Percentiles rank a stretch among this genome's conserved stretches.
These are phyloP conservation scores for Cladosporium sp. DNA, from an alignment of 2,329 filamentous ascomycete genomes.

Conservation along the genomic window DNA sequence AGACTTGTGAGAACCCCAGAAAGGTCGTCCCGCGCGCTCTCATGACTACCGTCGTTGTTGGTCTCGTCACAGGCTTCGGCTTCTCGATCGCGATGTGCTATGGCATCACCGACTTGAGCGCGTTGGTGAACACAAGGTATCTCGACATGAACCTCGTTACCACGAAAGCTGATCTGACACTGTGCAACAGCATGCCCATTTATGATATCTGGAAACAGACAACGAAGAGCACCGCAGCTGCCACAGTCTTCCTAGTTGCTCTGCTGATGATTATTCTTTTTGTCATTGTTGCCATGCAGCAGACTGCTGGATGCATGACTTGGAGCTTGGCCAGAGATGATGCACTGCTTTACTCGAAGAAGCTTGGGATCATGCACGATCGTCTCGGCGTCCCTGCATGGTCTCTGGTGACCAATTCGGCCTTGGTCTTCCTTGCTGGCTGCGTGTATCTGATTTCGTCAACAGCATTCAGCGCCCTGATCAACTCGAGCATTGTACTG, in stretches of 20 bases:
- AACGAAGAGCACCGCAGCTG: neutral
- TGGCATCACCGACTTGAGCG: constrained; percentile 5
- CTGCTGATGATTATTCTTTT: neutral
- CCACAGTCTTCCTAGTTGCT: neutral
- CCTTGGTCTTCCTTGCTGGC: constrained; percentile 45
- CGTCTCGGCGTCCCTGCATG: constrained; percentile 57
- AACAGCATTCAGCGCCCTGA: constrained; percentile 37
- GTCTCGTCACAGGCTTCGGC: constrained; percentile 37
- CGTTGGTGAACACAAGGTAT: neutral
- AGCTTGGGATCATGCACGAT: constrained; percentile 53
- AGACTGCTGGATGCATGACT: constrained; percentile 43
- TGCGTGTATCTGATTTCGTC: constrained; percentile 25
- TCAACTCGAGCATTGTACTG: constrained; percentile 45
- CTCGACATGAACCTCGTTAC: neutral
- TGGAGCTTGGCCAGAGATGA: constrained; percentile 58
- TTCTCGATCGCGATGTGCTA: constrained; percentile 51
- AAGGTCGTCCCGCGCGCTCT: constrained; percentile 7
- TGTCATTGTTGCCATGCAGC: neutral
- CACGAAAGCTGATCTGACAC: neutral
- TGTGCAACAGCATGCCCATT: neutral
- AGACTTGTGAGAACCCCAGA: constrained; percentile 24
- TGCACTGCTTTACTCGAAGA: constrained; percentile 54
- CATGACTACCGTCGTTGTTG: constrained; percentile 6
- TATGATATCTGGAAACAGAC: neutral
- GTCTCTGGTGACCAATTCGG: constrained; percentile 53